phyloP scores from a whole-genome alignment of 176 grass and related monocot species.

The Typha latifolia region DNA sequence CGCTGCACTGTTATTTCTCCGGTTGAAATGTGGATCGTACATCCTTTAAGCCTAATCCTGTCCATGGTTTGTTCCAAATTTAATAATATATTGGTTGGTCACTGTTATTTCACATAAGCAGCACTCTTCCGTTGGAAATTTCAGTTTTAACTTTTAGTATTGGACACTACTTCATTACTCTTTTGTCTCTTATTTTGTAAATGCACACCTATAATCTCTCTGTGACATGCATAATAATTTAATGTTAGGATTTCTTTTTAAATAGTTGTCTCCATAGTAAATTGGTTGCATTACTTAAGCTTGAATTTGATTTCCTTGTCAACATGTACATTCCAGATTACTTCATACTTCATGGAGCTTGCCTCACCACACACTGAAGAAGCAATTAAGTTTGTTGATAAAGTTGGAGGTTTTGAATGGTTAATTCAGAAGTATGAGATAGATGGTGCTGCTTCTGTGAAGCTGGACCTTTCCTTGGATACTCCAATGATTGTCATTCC shows the following conservation, averaged over 20 bases:
- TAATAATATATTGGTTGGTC: too few species aligned
- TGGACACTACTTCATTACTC: too few species aligned
- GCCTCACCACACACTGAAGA: constrained; percentile 91
- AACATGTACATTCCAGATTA: constrained; percentile 44
- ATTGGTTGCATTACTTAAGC: neutral
- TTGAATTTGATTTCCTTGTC: neutral
- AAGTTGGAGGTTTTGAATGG: constrained; percentile 94
- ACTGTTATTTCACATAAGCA: too few species aligned
- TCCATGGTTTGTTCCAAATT: too few species aligned
- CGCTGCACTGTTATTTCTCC: too few species aligned
- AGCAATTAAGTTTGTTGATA: constrained; percentile 91
- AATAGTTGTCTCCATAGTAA: too few species aligned
- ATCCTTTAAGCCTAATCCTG: too few species aligned
- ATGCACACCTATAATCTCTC: too few species aligned
- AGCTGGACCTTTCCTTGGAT: constrained; percentile 87
- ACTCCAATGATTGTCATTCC: constrained; percentile 94
- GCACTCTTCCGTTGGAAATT: too few species aligned
- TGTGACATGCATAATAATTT: neutral
- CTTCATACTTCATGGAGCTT: constrained; percentile 98
- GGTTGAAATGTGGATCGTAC: too few species aligned
- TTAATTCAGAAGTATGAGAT: constrained; percentile 98
- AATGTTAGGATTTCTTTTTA: neutral
- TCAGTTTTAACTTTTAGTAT: too few species aligned
- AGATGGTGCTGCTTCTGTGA: constrained; percentile 82
- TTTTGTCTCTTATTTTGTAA: too few species aligned